Evolutionary conservation across 371 early-diverging fungal genomes (phyloP).

Genomic region (Coemansia sp.): DNA sequence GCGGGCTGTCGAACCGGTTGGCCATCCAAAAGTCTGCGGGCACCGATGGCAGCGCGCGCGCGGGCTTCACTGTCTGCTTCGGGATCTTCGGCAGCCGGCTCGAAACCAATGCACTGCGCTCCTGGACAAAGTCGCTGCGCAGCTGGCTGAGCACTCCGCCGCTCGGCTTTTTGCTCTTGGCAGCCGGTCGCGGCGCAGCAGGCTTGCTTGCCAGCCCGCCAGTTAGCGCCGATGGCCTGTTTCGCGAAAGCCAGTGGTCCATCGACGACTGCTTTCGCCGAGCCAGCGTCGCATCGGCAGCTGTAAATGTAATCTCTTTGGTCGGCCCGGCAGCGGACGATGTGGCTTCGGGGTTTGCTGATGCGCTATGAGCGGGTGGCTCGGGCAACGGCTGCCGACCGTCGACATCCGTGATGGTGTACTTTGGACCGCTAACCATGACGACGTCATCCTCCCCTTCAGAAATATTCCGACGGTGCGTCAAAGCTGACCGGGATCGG

Average conservation of each 20-base stretch:
- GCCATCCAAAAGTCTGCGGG: slow-evolving; percentile 11
- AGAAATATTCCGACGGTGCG: background rate
- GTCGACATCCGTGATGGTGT: background rate
- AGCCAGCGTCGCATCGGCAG: slow-evolving; percentile 8
- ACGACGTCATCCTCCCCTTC: background rate
- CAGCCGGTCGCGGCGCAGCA: slow-evolving; percentile 2
- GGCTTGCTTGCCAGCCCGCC: background rate
- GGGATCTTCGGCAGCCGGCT: slow-evolving; percentile 12
- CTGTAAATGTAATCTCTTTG: slow-evolving; percentile 16
- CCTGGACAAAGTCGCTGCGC: slow-evolving; percentile 22
- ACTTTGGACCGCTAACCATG: background rate
- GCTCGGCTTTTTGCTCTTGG: slow-evolving; percentile 4
- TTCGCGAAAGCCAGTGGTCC: slow-evolving; percentile 25
- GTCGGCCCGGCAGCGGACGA: background rate
- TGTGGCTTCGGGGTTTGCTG: background rate
- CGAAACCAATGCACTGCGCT: slow-evolving; percentile 8
- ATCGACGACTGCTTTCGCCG: slow-evolving; percentile 27
- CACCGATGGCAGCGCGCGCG: slow-evolving; percentile 35
- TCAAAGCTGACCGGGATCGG: background rate
- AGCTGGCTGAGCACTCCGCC: slow-evolving; percentile 13
- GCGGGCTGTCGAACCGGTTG: background rate
- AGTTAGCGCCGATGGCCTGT: background rate
- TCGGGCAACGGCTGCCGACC: no score
- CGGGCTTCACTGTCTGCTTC: slow-evolving; percentile 24
- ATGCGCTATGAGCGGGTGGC: background rate